Evolutionary conservation across 768 basidiomycete genomes (phyloP).

Genomic region (Amyloporia xantha): DNA sequence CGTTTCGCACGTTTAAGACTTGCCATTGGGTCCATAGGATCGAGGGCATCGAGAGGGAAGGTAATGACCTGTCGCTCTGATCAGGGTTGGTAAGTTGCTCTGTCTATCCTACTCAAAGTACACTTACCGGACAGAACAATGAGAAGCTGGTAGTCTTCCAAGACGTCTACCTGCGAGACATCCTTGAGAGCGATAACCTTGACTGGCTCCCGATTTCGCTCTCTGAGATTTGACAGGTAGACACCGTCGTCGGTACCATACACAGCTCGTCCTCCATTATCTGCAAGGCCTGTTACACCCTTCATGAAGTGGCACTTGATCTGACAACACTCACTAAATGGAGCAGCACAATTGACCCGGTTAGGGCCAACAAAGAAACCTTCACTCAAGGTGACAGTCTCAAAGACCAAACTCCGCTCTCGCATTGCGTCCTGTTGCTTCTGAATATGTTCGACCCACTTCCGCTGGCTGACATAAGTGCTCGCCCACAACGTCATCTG

Average conservation of each 20-base stretch:
- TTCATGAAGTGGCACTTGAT: neutral
- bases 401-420: slow-evolving; percentile 82
- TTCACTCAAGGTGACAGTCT: slow-evolving; percentile 77
- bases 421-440: slow-evolving; percentile 85
- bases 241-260: slow-evolving; percentile 99
- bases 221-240: slow-evolving; percentile 84
- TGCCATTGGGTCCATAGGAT: slow-evolving; percentile 82
- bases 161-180: slow-evolving; percentile 90
- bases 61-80: slow-evolving; percentile 93
- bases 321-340: slow-evolving; percentile 57
- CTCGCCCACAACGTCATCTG: slow-evolving; percentile 88
- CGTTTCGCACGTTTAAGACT: slow-evolving; percentile 92
- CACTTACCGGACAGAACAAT: slow-evolving; percentile 95
- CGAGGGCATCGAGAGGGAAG: slow-evolving; percentile 89
- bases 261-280: slow-evolving; percentile 74
- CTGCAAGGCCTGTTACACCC: slow-evolving; percentile 34
- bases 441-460: slow-evolving; percentile 89
- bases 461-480: slow-evolving; percentile 76
- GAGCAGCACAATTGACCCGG: slow-evolving; percentile 89
- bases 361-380: slow-evolving; percentile 83
- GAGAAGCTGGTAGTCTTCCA: slow-evolving; percentile 92
- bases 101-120: neutral
- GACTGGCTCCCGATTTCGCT: slow-evolving; percentile 71
- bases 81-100: neutral
- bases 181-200: slow-evolving; percentile 86